phyloP scores from a whole-genome alignment of 176 grass and related monocot genomes.

The maize (Zea mays) region Zm-B73-REFERENCE-NAM-5.0 NC_050096.1:23058001-23058500 shows the following conservation, averaged over 20 bases:
- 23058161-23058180: neutral
- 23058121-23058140: slow-evolving; percentile 17
- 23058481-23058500: too few species aligned
- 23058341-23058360: neutral
- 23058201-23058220: neutral
- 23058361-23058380: neutral
- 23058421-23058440: neutral
- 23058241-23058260: neutral
- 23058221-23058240: neutral
- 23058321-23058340: neutral
- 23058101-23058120: neutral
- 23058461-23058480: neutral
- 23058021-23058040: neutral
- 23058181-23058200: neutral
- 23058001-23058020: neutral
- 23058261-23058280: neutral
- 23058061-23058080: slow-evolving; percentile 32
- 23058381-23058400: neutral
- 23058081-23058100: neutral
- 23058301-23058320: neutral
- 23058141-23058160: slow-evolving; percentile 1
- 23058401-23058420: neutral
- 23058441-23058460: neutral
- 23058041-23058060: neutral
- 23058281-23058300: neutral